A percentile compares a stretch with the other conserved stretches of the same genome.
These are phyloP conservation scores for Fusarium sublunatum DNA, from an alignment of 2,329 filamentous ascomycete species.

Conservation along the genomic window DNA sequence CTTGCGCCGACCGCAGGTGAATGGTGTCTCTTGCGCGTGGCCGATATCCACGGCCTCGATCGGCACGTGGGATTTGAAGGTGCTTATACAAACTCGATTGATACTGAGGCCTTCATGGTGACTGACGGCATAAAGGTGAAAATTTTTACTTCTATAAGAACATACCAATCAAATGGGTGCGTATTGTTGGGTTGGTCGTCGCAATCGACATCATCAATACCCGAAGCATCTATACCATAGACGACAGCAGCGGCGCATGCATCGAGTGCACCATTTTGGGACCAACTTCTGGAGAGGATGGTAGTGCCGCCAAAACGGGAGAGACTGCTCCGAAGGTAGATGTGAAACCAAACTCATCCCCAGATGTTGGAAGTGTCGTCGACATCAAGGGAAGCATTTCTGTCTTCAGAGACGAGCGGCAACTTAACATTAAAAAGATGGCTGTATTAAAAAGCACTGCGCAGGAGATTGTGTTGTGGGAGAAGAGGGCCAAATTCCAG, in stretches of 20 bases:
- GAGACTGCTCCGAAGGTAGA: slow-evolving; percentile 14
- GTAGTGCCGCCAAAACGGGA: slow-evolving; percentile 4
- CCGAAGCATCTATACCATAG: slow-evolving; percentile 66
- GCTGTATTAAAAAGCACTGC: slow-evolving; percentile 62
- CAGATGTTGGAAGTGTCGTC: slow-evolving; percentile 64
- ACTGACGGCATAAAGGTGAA: slow-evolving; percentile 54
- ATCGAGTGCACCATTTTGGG: slow-evolving; percentile 58
- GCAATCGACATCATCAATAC: slow-evolving; percentile 64
- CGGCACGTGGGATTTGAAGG: slow-evolving; percentile 65
- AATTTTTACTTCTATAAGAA: slow-evolving; percentile 75
- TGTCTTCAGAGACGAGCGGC: slow-evolving; percentile 60
- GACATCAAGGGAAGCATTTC: slow-evolving; percentile 67
- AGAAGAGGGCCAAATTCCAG: slow-evolving; percentile 63
- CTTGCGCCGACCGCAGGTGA: slow-evolving; percentile 69
- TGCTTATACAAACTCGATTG: slow-evolving; percentile 41
- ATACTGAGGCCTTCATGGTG: neutral
- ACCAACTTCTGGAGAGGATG: slow-evolving; percentile 9
- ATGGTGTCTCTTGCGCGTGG: slow-evolving; percentile 68
- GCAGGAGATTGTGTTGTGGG: slow-evolving; percentile 70
- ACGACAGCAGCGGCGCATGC: slow-evolving; percentile 71
- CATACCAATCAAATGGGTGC: slow-evolving; percentile 81
- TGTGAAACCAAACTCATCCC: slow-evolving; percentile 3
- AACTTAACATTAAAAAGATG: slow-evolving; percentile 65
- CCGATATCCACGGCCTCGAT: slow-evolving; percentile 62
- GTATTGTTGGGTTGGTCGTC: slow-evolving; percentile 76